Base-by-base conservation (phyloP, 2,329 filamentous ascomycete genomes). In the Emmonsiellopsis sp. region DNA sequence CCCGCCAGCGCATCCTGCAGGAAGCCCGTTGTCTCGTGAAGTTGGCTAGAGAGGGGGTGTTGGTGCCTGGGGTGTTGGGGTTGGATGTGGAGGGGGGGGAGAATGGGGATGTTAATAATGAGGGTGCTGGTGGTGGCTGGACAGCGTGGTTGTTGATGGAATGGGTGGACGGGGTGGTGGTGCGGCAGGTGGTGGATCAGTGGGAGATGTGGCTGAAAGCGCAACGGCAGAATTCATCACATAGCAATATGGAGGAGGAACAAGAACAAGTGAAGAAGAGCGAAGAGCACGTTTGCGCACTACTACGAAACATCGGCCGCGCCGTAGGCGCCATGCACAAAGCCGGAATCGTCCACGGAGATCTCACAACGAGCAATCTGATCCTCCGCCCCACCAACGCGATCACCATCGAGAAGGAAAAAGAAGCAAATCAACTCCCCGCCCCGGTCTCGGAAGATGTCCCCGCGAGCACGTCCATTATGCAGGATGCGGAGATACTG, bases 341-440 rank as follows among this genome's bases (percentile, higher is more conserved):
- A 52, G 79, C 83, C n/a, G 92, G 92, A 13, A 81, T 97, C 53
- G 84, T 95, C 55, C 93, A 98, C 73, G 93, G 93, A 41, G 93
- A 98, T 73, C 72, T 98, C 73, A 98, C 93, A 56, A 98, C 91
- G 58, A 96, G 91, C 73, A 98, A 98, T 72, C 79, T 98, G 74
- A 96, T 98, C 85, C 67, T 97, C 60, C 69, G 81, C 56, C 76
- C 77, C 11, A 65, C 56, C 15, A 55, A 55, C 5, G 50, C 35
- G 54, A 55, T 9, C 41, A 59, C 35, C 51, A 56, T 54, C 26
- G 54, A 58, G 51, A 57, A 55, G 11, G 55, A 53, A 13, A 57
- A 49, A 34, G 62, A 59, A 10, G 59, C 50, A 5, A 52, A 59
- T 5, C 59, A 61, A 7, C 59, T 54, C 20, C 44, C 31, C n/a